Conservation (phyloP, 2,329 filamentous ascomycete genomes). For the Chaetomium olivaceum region DNA sequence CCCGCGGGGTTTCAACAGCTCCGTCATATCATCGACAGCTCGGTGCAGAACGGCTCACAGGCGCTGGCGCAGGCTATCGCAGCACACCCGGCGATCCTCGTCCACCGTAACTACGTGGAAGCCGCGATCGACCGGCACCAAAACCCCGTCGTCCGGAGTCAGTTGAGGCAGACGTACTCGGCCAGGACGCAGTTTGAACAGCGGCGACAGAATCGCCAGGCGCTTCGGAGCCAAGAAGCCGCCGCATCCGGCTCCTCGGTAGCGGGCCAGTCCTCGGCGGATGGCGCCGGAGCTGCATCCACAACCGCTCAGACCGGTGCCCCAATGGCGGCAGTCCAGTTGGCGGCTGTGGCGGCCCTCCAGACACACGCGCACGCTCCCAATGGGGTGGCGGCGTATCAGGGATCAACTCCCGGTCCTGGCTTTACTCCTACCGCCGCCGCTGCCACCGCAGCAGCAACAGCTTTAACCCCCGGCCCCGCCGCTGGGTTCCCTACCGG, state of each 20-base stretch:
- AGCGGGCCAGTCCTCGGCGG: background rate
- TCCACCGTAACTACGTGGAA: constrained; percentile 51
- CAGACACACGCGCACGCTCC: constrained; percentile 29
- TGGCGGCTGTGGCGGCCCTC: constrained; percentile 28
- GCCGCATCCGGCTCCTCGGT: background rate
- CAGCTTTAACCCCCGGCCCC: background rate
- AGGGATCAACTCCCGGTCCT: constrained; percentile 28
- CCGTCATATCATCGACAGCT: constrained; percentile 53
- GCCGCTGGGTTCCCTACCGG: no score
- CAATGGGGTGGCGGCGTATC: constrained; percentile 30
- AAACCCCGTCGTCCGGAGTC: constrained; percentile 49
- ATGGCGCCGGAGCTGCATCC: background rate
- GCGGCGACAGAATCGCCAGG: constrained; percentile 34
- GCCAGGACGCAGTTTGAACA: constrained; percentile 49
- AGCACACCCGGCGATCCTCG: constrained; percentile 51
- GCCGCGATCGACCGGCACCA: constrained; percentile 53
- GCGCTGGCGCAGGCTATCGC: constrained; percentile 49
- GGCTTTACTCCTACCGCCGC: background rate
- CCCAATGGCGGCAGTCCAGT: constrained; percentile 20
- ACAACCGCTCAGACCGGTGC: background rate
- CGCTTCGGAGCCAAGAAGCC: constrained; percentile 31
- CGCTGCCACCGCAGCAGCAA: background rate
- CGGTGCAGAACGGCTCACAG: constrained; percentile 52
- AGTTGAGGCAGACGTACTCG: constrained; percentile 53
- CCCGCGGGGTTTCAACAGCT: constrained; percentile 43